phyloP scores from a whole-genome alignment of 2,329 filamentous ascomycete genomes.

The Fusarium globosum region DNA sequence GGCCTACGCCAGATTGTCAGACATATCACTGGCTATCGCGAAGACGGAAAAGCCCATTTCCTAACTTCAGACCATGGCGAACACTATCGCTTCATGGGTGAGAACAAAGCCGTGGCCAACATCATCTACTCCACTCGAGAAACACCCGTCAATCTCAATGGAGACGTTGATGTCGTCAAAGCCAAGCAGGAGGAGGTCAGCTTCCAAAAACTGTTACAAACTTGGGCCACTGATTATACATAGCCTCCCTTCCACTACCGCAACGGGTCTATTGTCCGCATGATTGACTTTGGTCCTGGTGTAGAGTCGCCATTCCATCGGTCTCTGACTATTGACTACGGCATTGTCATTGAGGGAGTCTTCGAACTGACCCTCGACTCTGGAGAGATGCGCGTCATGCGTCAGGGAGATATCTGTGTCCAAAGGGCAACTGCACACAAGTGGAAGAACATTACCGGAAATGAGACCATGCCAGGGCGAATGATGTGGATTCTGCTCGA shows the following conservation, averaged over 20 bases:
- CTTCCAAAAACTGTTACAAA: fast-evolving
- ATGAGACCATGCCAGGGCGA: neutral
- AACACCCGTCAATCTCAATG: neutral
- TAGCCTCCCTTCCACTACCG: neutral
- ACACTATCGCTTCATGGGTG: neutral
- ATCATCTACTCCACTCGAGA: neutral
- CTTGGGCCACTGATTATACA: neutral
- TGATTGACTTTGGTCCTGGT: neutral
- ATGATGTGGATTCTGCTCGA: neutral
- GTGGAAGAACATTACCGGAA: neutral
- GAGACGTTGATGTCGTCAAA: neutral
- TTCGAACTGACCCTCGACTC: neutral
- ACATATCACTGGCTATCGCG: neutral
- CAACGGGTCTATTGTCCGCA: neutral
- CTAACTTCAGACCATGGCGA: neutral
- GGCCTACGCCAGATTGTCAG: neutral
- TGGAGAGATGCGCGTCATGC: neutral
- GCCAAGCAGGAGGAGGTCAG: neutral
- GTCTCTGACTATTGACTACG: neutral
- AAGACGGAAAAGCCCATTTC: neutral
- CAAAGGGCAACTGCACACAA: neutral
- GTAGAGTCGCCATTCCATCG: neutral
- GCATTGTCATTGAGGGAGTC: neutral
- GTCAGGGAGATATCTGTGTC: neutral
- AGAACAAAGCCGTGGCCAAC: neutral